Conservation (phyloP, 306 rosid species). For the Morella rubra region DNA sequence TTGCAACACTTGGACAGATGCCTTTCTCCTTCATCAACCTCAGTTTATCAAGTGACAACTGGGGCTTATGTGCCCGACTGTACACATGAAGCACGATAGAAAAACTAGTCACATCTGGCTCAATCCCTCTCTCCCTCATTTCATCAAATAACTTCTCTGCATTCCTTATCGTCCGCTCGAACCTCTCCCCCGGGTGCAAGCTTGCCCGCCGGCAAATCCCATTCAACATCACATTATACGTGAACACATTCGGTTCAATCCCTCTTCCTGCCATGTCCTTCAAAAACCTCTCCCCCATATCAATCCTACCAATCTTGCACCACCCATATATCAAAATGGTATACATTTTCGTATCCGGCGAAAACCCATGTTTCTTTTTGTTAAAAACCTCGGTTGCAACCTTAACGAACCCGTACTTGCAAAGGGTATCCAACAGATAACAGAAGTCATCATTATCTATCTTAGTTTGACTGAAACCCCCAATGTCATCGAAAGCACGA, state of each 20-base stretch:
- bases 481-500: slow-evolving; percentile 68
- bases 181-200: slow-evolving; percentile 81
- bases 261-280: slow-evolving; percentile 62
- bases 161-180: slow-evolving; percentile 63
- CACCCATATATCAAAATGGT: slow-evolving; percentile 81
- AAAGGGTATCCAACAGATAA: slow-evolving; percentile 67
- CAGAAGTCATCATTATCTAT: slow-evolving; percentile 40
- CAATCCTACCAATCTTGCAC: slow-evolving; percentile 67
- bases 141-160: slow-evolving; percentile 75
- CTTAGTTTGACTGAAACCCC: slow-evolving; percentile 33
- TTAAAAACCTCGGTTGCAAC: slow-evolving; percentile 69
- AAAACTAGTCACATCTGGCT: slow-evolving; percentile 85
- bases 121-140: slow-evolving; percentile 71
- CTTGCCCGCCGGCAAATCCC: slow-evolving; percentile 83
- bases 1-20: slow-evolving; percentile 63
- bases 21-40: slow-evolving; percentile 69
- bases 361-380: slow-evolving; percentile 40
- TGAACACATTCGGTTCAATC: slow-evolving; percentile 75
- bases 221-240: slow-evolving; percentile 73
- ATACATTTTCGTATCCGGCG: slow-evolving; percentile 51
- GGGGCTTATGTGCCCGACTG: slow-evolving; percentile 88
- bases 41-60: slow-evolving; percentile 66
- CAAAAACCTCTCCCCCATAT: slow-evolving; percentile 54
- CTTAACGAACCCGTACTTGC: slow-evolving; percentile 72
- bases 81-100: slow-evolving; percentile 84